Base-by-base conservation (phyloP, 176 grass and related monocot species). In the Triticum dicoccoides region DNA sequence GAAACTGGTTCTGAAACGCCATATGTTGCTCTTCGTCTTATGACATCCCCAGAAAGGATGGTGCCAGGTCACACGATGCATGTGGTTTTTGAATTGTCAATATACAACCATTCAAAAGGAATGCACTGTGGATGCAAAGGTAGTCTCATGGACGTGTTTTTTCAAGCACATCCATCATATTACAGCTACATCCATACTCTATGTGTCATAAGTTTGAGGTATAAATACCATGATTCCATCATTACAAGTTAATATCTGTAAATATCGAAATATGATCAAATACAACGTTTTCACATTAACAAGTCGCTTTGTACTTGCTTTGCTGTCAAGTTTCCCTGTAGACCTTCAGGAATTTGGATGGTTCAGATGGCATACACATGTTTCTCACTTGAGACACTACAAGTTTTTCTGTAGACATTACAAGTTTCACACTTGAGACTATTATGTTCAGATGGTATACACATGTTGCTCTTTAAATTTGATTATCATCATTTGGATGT, bases 31-130 rank as follows among this genome's bases (percentile, higher is more conserved):
- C 30, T 87, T 20, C 0, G 0, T 41, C 86, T 82, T 76, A 2
- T 15, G 10, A 6, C 74, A 81, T 27, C 0, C 0, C 33, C 0
- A 68, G 11, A 13, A 9, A 25, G 1, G 44, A 77, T 82, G 5
- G 39, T 76, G 61, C 59, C 5, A 59, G 79, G 24, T 44, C 29
- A 10, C 33, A 33, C 11, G 5, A 11, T 82, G 17, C 8, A 42
- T 44, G 86, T 24, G 39, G 69, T 66, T n/a, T 75, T 81, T 11
- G 69, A 87, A 78, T 27, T 87, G 23, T 87, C 86, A 58, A 41
- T 87, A 1, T 87, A 82, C n/a, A 82, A 82, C 45, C 79, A 87
- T 38, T 87, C 86, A 76, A 76, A 32, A 42, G 79, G 71, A 30
- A 30, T 35, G 17, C 67, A 82, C 23, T 23, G 4, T 59, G 71